Percentiles rank a stretch among this genome's conserved stretches.
phyloP scores from a whole-genome alignment of 2,329 filamentous ascomycete genomes.

The Parascedosporium putredinis region DNA sequence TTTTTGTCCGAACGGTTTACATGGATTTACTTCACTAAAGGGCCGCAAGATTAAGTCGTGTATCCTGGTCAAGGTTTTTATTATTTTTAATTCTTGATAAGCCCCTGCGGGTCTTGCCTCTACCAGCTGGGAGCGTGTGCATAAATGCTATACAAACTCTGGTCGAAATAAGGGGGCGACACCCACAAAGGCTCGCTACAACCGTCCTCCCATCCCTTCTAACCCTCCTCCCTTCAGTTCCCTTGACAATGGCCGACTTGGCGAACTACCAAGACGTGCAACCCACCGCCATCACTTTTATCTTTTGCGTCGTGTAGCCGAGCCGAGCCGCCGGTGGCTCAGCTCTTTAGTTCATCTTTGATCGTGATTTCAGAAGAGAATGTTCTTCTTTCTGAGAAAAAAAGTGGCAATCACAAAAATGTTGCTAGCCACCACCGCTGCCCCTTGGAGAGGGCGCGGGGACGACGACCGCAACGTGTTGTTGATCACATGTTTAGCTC shows the following conservation, averaged over 20 bases:
- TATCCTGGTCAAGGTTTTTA: too few species aligned
- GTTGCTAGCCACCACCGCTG: background rate
- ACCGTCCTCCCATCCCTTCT: too few species aligned
- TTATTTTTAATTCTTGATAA: too few species aligned
- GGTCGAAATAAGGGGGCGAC: background rate
- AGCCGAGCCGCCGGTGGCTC: background rate
- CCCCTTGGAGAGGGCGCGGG: background rate
- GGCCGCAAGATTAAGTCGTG: too few species aligned
- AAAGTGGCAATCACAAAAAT: background rate
- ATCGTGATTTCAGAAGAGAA: background rate
- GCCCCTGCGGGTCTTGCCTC: too few species aligned
- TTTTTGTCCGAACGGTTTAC: too few species aligned
- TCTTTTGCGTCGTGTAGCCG: background rate
- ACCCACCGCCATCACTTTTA: background rate
- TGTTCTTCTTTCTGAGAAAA: background rate
- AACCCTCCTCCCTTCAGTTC: too few species aligned
- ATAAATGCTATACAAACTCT: slow-evolving; percentile 3
- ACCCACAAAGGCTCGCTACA: too few species aligned
- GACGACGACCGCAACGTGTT: background rate
- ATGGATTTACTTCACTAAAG: too few species aligned
- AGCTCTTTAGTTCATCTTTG: background rate
- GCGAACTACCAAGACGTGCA: too few species aligned
- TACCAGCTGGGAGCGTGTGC: too few species aligned
- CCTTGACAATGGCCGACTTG: too few species aligned
- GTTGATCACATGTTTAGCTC: slow-evolving; percentile 1